A percentile compares a stretch with the other conserved stretches of the same genome.
Evolutionary conservation across 2,329 filamentous ascomycete genomes (phyloP).

Genomic region (Aspergillus piperis): DNA sequence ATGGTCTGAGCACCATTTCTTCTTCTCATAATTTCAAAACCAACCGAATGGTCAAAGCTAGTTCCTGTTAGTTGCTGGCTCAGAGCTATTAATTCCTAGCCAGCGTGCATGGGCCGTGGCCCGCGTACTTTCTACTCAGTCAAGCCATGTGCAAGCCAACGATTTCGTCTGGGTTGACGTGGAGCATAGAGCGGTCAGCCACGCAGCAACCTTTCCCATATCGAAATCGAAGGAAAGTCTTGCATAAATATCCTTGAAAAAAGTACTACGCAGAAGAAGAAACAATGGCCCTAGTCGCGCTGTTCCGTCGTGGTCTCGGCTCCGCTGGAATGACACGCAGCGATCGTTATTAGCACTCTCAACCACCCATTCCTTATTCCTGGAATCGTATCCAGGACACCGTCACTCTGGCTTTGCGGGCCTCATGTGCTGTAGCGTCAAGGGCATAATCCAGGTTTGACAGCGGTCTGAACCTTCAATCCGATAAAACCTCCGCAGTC

Average conservation of each 20-base stretch:
- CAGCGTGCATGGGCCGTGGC: neutral
- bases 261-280: neutral
- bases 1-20: neutral
- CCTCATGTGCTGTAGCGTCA: neutral
- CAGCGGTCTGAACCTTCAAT: neutral
- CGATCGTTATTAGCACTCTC: neutral
- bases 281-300: neutral
- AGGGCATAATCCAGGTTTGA: neutral
- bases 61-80: neutral
- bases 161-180: neutral
- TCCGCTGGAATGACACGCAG: neutral
- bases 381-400: neutral
- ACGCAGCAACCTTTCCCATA: neutral
- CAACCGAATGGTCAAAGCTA: neutral
- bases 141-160: neutral
- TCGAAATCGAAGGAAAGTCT: neutral
- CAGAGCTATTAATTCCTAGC: neutral
- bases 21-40: neutral
- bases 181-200: neutral
- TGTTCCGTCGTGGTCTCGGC: neutral
- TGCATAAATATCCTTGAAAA: neutral
- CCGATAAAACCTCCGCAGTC: neutral
- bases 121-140: neutral
- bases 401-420: neutral
- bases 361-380: neutral